Evolutionary conservation across 1,284 basidiomycete species (phyloP).

Genomic region (Somion occarium): DNA sequence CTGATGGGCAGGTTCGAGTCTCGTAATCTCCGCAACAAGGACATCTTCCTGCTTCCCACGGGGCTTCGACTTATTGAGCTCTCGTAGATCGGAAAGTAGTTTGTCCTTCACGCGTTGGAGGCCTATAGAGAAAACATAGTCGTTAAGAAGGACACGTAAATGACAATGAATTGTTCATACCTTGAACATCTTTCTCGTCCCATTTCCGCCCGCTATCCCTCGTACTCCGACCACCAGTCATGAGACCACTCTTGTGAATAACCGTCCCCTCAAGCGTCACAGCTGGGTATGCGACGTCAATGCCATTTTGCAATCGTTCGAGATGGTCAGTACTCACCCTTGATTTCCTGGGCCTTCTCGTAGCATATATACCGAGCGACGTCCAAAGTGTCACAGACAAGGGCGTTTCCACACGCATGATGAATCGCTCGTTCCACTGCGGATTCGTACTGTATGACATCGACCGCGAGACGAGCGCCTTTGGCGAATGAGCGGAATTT

Average conservation of each 20-base stretch:
- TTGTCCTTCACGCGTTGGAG: slow-evolving; percentile 72
- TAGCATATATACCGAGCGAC: slow-evolving; percentile 89
- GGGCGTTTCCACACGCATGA: slow-evolving; percentile 90
- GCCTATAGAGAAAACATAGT: slow-evolving; percentile 36
- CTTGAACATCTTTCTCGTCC: slow-evolving; percentile 91
- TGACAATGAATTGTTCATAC: slow-evolving; percentile 30
- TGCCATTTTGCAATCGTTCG: too few species aligned
- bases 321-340: too few species aligned
- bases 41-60: slow-evolving; percentile 80
- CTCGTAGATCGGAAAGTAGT: slow-evolving; percentile 75
- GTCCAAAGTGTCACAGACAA: slow-evolving; percentile 95
- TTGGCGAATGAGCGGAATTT: slow-evolving; percentile 90
- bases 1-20: slow-evolving; percentile 71
- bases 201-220: slow-evolving; percentile 76
- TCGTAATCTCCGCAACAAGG: slow-evolving; percentile 70
- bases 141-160: neutral
- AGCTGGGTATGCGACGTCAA: slow-evolving; percentile 60
- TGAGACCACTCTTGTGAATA: slow-evolving; percentile 96
- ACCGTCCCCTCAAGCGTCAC: slow-evolving; percentile 96
- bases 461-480: slow-evolving; percentile 90
- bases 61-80: slow-evolving; percentile 79
- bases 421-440: slow-evolving; percentile 92
- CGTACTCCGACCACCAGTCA: slow-evolving; percentile 89
- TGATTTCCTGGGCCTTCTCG: slow-evolving; percentile 93
- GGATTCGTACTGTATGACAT: slow-evolving; percentile 88